A percentile compares a stretch with the other conserved stretches of the same genome.
Evolutionary conservation across 441 rosid species (phyloP).

Genomic region (Mallotus japonicus): DNA sequence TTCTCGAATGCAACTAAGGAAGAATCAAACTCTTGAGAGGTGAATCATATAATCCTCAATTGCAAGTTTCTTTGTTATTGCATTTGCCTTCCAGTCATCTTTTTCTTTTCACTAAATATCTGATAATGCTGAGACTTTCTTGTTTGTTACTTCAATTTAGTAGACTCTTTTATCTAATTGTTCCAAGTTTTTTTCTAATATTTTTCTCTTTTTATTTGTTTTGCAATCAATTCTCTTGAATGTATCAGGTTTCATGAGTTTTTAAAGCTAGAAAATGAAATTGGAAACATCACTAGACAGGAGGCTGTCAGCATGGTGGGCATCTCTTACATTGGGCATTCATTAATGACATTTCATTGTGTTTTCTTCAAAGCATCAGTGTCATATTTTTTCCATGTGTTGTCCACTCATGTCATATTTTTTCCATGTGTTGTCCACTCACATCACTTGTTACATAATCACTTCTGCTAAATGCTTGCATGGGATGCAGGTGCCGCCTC

Average conservation of each 20-base stretch:
- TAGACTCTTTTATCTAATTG: not conserved
- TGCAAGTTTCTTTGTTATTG: not conserved
- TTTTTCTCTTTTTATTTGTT: not conserved
- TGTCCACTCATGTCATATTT: no score
- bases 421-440: not conserved
- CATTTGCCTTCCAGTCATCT: not conserved
- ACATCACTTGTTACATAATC: not conserved
- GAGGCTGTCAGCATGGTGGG: slow-evolving; percentile 99
- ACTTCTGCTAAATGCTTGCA: slow-evolving; percentile 13
- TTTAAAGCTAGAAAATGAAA: slow-evolving; percentile 91
- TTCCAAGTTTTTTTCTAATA: not conserved
- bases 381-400: not conserved
- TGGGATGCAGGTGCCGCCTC: slow-evolving; percentile 81
- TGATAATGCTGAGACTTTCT: slow-evolving; percentile 4
- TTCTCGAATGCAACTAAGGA: slow-evolving; percentile 88
- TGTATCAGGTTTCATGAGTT: slow-evolving; percentile 89
- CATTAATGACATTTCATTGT: not conserved
- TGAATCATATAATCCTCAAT: slow-evolving; percentile 22
- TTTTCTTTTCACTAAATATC: not conserved
- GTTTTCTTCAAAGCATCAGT: not conserved
- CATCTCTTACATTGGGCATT: not conserved
- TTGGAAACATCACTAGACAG: slow-evolving; percentile 93
- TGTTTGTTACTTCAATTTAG: not conserved
- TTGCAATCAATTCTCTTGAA: slow-evolving; percentile 18
- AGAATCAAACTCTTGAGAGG: slow-evolving; percentile 91